Percentiles rank a stretch among this genome's conserved stretches.
These are phyloP conservation scores for Ceratocystis alfenasii DNA, from an alignment of 2,329 filamentous ascomycete genomes.

Conservation along the genomic window DNA sequence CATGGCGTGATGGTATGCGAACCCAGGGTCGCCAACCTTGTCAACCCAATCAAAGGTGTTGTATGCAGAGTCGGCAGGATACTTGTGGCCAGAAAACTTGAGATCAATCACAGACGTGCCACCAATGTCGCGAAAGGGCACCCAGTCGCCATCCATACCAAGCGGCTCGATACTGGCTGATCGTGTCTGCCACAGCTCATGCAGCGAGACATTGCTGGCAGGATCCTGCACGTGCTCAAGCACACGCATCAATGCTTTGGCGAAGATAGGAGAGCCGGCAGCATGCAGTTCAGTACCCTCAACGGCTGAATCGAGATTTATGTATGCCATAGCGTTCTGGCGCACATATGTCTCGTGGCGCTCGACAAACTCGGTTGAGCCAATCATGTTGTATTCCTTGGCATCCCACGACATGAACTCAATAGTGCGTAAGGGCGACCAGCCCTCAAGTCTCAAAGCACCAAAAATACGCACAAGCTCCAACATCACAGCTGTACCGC, in stretches of 20 bases:
- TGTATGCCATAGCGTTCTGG: constrained; percentile 66
- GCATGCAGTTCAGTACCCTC: constrained; percentile 50
- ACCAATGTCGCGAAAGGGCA: constrained; percentile 81
- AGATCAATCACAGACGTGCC: constrained; percentile 83
- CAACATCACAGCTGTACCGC: constrained; percentile 80
- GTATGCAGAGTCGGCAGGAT: constrained; percentile 72
- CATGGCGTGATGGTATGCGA: constrained; percentile 66
- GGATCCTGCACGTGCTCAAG: constrained; percentile 67
- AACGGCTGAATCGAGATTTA: constrained; percentile 82
- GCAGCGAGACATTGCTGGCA: constrained; percentile 56
- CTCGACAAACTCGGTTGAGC: constrained; percentile 91
- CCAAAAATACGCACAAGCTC: constrained; percentile 81
- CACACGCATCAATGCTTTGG: constrained; percentile 57
- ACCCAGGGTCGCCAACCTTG: constrained; percentile 66
- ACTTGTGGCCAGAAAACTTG: constrained; percentile 54
- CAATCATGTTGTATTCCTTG: constrained; percentile 83
- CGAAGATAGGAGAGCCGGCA: constrained; percentile 68
- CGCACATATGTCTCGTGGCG: constrained; percentile 63
- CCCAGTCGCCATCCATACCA: constrained; percentile 68
- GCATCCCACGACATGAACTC: constrained; percentile 97
- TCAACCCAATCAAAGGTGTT: constrained; percentile 84
- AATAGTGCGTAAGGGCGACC: constrained; percentile 86
- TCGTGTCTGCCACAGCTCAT: constrained; percentile 61
- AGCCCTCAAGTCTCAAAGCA: constrained; percentile 61
- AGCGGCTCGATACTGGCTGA: constrained; percentile 53